Percentiles rank a stretch among this genome's conserved stretches.
Conservation (phyloP, 2,329 filamentous ascomycete genomes). For the Xylariaceae sp. region DNA sequence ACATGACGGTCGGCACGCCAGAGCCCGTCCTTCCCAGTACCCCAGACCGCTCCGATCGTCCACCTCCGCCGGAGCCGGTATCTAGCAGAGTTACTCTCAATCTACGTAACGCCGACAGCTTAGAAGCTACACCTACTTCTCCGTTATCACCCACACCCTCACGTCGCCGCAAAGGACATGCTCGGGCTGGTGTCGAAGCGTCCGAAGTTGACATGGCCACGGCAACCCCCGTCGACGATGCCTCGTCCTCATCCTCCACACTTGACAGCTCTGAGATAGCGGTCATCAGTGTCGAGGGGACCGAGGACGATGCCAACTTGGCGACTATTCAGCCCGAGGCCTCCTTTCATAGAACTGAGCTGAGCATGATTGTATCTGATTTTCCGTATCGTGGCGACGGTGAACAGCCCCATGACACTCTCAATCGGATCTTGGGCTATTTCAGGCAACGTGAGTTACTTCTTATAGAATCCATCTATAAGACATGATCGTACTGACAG, state of each 20-base stretch:
- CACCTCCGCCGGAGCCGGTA: slow-evolving; percentile 38
- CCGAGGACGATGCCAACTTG: slow-evolving; percentile 30
- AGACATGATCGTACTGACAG: slow-evolving; percentile 15
- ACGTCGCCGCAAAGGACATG: slow-evolving; percentile 26
- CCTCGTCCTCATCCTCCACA: slow-evolving; percentile 36
- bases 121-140: slow-evolving; percentile 40
- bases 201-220: slow-evolving; percentile 37
- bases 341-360: slow-evolving; percentile 16
- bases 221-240: slow-evolving; percentile 25
- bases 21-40: slow-evolving; percentile 40
- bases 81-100: slow-evolving; percentile 59
- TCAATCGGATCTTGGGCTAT: slow-evolving; percentile 26
- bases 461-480: background rate
- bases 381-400: slow-evolving; percentile 31
- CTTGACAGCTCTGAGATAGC: slow-evolving; percentile 43
- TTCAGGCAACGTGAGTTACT: slow-evolving; percentile 28
- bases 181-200: slow-evolving; percentile 44
- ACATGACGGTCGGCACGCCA: slow-evolving; percentile 39
- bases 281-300: slow-evolving; percentile 37
- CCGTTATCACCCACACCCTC: slow-evolving; percentile 39
- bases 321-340: slow-evolving; percentile 33
- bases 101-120: slow-evolving; percentile 43
- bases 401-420: slow-evolving; percentile 28
- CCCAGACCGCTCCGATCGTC: slow-evolving; percentile 33
- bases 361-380: slow-evolving; percentile 24